Percentiles rank a stretch among this genome's conserved stretches.
Evolutionary conservation across 139 green algal genomes (phyloP).

Genomic region (Ostreobium quekettii): DNA sequence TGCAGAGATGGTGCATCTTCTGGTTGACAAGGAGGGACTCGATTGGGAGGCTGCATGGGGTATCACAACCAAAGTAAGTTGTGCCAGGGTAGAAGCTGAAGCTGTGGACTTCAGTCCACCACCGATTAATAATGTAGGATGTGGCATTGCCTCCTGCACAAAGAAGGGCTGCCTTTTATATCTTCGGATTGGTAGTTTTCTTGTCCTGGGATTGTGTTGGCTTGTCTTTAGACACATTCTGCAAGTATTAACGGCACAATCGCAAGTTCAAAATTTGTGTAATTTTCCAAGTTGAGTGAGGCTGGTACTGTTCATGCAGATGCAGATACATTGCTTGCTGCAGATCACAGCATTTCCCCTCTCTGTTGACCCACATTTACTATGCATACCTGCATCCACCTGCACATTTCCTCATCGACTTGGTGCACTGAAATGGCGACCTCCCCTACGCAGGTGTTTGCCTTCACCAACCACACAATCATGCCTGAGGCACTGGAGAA

Average conservation of each 20-base stretch:
- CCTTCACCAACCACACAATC: slow-evolving; percentile 95
- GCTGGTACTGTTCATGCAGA: not conserved
- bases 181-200: too few relatives aligned
- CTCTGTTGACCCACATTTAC: too few relatives aligned
- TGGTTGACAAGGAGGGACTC: slow-evolving; percentile 90
- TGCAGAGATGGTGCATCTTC: slow-evolving; percentile 91
- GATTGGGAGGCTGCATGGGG: slow-evolving; percentile 75
- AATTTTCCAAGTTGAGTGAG: not conserved
- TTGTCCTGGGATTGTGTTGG: too few relatives aligned
- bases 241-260: not conserved
- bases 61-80: slow-evolving; percentile 68
- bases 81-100: too few relatives aligned
- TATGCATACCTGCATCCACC: too few relatives aligned
- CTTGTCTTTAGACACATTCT: not conserved
- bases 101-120: too few relatives aligned
- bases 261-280: not conserved
- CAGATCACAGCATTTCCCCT: not conserved
- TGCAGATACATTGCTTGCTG: not conserved
- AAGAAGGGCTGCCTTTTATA: too few relatives aligned
- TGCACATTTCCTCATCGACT: too few relatives aligned
- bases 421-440: too few relatives aligned
- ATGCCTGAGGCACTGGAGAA: slow-evolving; percentile 98
- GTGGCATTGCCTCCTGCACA: too few relatives aligned
- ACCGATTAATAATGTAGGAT: too few relatives aligned
- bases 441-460: slow-evolving; percentile 20